Evolutionary conservation across 1,284 basidiomycete genomes (phyloP).

Genomic region (Leucoagaricus sp.): DNA sequence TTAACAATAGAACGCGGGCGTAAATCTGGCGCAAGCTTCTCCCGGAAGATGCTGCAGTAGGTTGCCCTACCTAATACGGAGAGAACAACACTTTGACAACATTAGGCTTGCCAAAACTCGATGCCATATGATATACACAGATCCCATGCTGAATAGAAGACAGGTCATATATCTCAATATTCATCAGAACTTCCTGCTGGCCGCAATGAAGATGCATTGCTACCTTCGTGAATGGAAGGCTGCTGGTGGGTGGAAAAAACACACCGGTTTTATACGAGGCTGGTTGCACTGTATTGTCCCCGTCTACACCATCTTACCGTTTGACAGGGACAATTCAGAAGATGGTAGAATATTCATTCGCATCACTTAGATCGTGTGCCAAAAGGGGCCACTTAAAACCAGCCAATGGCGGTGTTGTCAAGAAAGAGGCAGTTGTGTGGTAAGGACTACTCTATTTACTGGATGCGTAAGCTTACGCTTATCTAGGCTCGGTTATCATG

Average conservation of each 20-base stretch:
- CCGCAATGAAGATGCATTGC: constrained; percentile 86
- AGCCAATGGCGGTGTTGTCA: constrained; percentile 41
- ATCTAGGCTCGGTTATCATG: constrained; percentile 77
- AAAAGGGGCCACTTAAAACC: constrained; percentile 43
- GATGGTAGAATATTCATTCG: constrained; percentile 56
- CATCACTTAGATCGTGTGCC: constrained; percentile 50
- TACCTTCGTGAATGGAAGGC: constrained; percentile 72
- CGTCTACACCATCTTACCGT: background rate
- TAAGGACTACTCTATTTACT: constrained; percentile 34
- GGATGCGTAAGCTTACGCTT: background rate
- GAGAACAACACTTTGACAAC: background rate
- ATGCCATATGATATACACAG: constrained; percentile 76
- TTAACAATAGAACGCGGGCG: constrained; percentile 67
- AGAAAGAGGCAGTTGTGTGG: constrained; percentile 63
- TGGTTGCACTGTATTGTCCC: background rate
- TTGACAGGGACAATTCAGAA: constrained; percentile 43
- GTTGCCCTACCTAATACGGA: constrained; percentile 20
- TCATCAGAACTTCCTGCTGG: constrained; percentile 84
- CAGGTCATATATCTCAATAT: constrained; percentile 76
- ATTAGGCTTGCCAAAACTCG: constrained; percentile 65
- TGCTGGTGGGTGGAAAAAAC: constrained; percentile 42
- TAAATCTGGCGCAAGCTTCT: constrained; percentile 57
- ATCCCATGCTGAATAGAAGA: constrained; percentile 70
- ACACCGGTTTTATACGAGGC: constrained; percentile 56
- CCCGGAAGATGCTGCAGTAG: constrained; percentile 71